phyloP scores from a whole-genome alignment of 2,329 filamentous ascomycete genomes.

The Penicillium sp. region DNA sequence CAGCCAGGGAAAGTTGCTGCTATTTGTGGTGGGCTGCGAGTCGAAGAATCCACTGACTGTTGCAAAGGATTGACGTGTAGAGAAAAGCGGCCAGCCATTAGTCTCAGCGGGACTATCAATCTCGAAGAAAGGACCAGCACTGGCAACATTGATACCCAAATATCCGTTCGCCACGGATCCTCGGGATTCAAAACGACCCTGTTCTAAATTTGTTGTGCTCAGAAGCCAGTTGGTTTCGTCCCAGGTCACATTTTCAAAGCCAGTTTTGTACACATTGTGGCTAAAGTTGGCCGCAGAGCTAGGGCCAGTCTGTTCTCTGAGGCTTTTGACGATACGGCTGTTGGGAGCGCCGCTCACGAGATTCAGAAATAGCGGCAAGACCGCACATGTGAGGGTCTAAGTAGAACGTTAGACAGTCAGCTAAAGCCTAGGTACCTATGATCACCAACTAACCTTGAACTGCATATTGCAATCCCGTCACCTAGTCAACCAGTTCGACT shows the following conservation, averaged over 20 bases:
- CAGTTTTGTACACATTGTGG: conserved; percentile 46
- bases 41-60: conserved; percentile 69
- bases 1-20: conserved; percentile 67
- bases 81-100: conserved; percentile 67
- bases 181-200: conserved; percentile 61
- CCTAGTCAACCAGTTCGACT: not conserved
- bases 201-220: conserved; percentile 53
- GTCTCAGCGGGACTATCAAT: conserved; percentile 56
- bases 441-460: conserved; percentile 16
- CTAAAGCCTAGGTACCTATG: not conserved
- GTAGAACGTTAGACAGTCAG: not conserved
- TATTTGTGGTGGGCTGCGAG: conserved; percentile 57
- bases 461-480: conserved; percentile 19
- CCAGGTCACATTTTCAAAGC: conserved; percentile 57
- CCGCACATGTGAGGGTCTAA: conserved; percentile 13
- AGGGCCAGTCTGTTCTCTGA: conserved; percentile 21
- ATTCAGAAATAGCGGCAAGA: conserved; percentile 17
- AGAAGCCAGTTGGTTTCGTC: conserved; percentile 59
- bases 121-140: conserved; percentile 64
- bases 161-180: conserved; percentile 64
- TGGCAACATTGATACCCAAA: conserved; percentile 62
- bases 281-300: conserved; percentile 11
- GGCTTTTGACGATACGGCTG: conserved; percentile 20
- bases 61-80: conserved; percentile 62
- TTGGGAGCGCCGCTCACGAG: conserved; percentile 13